Percentiles rank a stretch among this genome's conserved stretches.
phyloP scores from a whole-genome alignment of 164 flowering plant genomes.

The Magnolia kwangsiensis region DNA sequence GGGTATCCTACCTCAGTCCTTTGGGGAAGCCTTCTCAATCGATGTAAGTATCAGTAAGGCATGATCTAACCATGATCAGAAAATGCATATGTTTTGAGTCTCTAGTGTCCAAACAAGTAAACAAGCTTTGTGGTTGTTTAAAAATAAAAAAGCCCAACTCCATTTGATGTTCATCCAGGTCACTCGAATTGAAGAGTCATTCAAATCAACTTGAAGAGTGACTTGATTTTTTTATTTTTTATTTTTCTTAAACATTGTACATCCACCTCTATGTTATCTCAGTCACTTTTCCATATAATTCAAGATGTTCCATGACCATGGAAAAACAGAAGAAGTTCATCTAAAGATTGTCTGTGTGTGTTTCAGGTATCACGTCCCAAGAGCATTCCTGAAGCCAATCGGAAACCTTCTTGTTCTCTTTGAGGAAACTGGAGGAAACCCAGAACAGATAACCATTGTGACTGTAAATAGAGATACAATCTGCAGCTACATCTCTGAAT shows the following conservation, averaged over 20 bases:
- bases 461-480: slow-evolving; percentile 59
- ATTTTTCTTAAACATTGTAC: too few species aligned
- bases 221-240: too few species aligned
- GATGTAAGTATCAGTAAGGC: slow-evolving; percentile 44
- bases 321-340: background rate
- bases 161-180: too few species aligned
- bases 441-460: slow-evolving; percentile 34
- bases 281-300: too few species aligned
- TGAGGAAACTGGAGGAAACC: slow-evolving; percentile 67
- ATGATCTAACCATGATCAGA: background rate
- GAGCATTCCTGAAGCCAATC: slow-evolving; percentile 61
- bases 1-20: slow-evolving; percentile 62
- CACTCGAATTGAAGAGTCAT: too few species aligned
- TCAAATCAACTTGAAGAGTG: too few species aligned
- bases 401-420: slow-evolving; percentile 71
- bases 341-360: background rate
- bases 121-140: too few species aligned
- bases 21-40: slow-evolving; percentile 60
- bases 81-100: background rate
- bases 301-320: too few species aligned
- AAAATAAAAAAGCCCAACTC: too few species aligned
- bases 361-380: slow-evolving; percentile 77
- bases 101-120: background rate
- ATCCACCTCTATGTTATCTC: too few species aligned
- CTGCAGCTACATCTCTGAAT: slow-evolving; percentile 55